Evolutionary conservation across 805 yeast species (phyloP).

Genomic region (Ogataea angusta): DNA sequence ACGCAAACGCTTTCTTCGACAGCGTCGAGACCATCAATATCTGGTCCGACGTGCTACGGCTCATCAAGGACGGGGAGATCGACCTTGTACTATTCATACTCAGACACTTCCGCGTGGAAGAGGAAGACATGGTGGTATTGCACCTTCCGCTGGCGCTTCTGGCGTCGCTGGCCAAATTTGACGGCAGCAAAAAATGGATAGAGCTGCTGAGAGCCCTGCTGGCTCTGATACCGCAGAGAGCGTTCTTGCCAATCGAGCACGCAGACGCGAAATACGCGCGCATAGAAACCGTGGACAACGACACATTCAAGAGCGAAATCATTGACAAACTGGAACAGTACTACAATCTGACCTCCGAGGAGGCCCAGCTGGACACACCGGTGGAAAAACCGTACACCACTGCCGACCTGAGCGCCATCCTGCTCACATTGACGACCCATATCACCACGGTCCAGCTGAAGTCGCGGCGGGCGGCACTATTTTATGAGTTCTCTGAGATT

Average conservation of each 20-base stretch:
- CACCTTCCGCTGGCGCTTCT: constrained; percentile 75
- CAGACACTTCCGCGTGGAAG: constrained; percentile 67
- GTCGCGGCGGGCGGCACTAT: constrained; percentile 17
- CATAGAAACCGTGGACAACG: constrained; percentile 3
- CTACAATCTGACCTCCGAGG: constrained; percentile 13
- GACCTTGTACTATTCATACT: constrained; percentile 58
- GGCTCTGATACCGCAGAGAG: constrained; percentile 60
- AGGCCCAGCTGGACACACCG: constrained; percentile 1
- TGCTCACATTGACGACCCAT: constrained; percentile 33
- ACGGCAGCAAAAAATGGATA: constrained; percentile 34
- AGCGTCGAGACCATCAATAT: constrained; percentile 78
- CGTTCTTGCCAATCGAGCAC: constrained; percentile 53
- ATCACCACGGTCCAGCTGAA: constrained; percentile 18
- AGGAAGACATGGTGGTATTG: constrained; percentile 77
- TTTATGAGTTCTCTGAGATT: constrained; percentile 34
- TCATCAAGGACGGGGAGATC: constrained; percentile 40
- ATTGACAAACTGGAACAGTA: constrained; percentile 15
- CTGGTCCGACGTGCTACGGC: constrained; percentile 59
- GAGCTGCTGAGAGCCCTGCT: constrained; percentile 42
- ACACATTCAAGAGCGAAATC: constrained; percentile 13
- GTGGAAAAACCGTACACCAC: constrained; percentile 25
- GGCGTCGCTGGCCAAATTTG: constrained; percentile 36
- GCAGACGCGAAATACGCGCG: constrained; percentile 26
- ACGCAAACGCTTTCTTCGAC: constrained; percentile 75
- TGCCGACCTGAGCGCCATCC: constrained; percentile 42